Conservation (phyloP, 768 basidiomycete species). For the Russula lepida region DNA sequence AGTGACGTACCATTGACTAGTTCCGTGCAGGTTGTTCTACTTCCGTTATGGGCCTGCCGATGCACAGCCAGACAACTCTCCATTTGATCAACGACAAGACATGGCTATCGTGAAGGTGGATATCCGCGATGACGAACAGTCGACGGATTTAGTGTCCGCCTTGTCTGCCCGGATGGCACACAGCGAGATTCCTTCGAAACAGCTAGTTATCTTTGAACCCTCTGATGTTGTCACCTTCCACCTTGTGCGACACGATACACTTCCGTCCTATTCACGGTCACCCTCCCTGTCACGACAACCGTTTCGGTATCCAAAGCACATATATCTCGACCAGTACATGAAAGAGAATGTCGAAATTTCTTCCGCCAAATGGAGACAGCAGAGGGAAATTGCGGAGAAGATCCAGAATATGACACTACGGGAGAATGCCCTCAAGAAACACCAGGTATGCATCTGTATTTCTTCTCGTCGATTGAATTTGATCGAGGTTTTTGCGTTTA, state of each 20-base stretch:
- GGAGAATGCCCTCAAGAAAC: slow-evolving; percentile 41
- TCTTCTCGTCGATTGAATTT: neutral
- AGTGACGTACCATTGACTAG: neutral
- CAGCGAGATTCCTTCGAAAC: slow-evolving; percentile 27
- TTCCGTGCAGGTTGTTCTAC: slow-evolving; percentile 38
- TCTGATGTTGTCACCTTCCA: slow-evolving; percentile 60
- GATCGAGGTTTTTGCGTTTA: slow-evolving; percentile 23
- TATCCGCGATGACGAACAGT: slow-evolving; percentile 34
- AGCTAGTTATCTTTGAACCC: slow-evolving; percentile 53
- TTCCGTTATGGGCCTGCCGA: slow-evolving; percentile 47
- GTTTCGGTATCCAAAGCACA: slow-evolving; percentile 53
- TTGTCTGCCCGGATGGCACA: slow-evolving; percentile 25
- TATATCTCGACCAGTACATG: slow-evolving; percentile 71
- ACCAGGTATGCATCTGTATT: slow-evolving; percentile 37
- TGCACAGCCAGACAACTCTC: slow-evolving; percentile 27
- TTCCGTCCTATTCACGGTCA: slow-evolving; percentile 20
- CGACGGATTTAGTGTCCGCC: slow-evolving; percentile 51
- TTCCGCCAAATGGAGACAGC: slow-evolving; percentile 29
- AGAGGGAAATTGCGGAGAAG: slow-evolving; percentile 37
- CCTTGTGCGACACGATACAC: slow-evolving; percentile 28
- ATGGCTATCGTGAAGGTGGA: slow-evolving; percentile 48
- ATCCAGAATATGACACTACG: slow-evolving; percentile 39
- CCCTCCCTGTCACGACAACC: slow-evolving; percentile 18
- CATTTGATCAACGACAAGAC: slow-evolving; percentile 25
- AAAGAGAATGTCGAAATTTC: slow-evolving; percentile 44